Conservation (phyloP, 2,329 filamentous ascomycete species). For the Xylaria sp. region DNA sequence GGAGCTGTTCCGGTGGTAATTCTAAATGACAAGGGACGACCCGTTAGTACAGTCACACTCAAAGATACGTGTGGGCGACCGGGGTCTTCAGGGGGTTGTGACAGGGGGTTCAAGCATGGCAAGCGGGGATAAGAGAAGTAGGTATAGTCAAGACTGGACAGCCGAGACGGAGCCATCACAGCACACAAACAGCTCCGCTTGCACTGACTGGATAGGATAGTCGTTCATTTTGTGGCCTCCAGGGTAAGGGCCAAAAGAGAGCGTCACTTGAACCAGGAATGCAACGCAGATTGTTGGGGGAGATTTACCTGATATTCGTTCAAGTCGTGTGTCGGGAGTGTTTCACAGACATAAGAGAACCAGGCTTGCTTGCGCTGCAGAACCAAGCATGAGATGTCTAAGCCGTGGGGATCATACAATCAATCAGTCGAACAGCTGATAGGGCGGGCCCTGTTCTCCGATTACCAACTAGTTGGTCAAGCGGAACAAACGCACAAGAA, state of each 20-base stretch:
- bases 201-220: conserved; percentile 9
- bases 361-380: conserved; percentile 33
- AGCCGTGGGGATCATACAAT: conserved; percentile 43
- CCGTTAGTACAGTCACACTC: conserved; percentile 27
- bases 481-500: conserved; percentile 17
- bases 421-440: conserved; percentile 25
- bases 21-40: conserved; percentile 24
- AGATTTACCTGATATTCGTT: conserved; percentile 41
- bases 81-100: conserved; percentile 27
- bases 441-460: conserved; percentile 6
- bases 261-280: conserved; percentile 31
- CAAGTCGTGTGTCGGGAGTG: conserved; percentile 43
- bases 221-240: conserved; percentile 23
- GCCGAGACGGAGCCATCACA: conserved; percentile 20
- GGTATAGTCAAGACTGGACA: conserved; percentile 14
- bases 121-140: conserved; percentile 24
- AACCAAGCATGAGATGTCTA: conserved; percentile 41
- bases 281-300: conserved; percentile 34
- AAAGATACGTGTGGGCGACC: conserved; percentile 15
- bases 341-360: conserved; percentile 44
- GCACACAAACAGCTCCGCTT: conserved; percentile 26
- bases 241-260: conserved; percentile 26
- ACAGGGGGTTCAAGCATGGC: conserved; percentile 20
- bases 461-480: conserved; percentile 32
- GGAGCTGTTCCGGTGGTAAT: conserved; percentile 12